Evolutionary conservation across 768 basidiomycete genomes (phyloP), one percentile per base, ranked within the genome.

Genomic region (Lentinula sp.): DNA sequence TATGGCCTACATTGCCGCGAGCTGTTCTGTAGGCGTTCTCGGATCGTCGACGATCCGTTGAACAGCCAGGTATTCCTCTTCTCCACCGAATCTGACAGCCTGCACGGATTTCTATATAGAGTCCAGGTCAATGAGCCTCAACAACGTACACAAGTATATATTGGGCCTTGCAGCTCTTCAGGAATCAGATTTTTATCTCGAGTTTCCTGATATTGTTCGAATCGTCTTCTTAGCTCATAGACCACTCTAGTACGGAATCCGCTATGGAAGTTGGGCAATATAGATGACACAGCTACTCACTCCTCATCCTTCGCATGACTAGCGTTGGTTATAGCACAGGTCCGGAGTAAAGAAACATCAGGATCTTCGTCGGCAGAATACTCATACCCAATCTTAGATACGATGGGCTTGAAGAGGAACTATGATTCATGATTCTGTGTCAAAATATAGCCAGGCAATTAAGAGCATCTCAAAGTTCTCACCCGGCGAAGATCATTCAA

Each of bases 111-210:
- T 31, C 32, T 49, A 23, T 45, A 23, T n/a, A 42, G 31, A 67
- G 58, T 35, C 6, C 32, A 5, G 43, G 21, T 28, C 23, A 23
- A 39, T 23, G 3, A 54, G 10, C 4, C 43, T 61, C 21, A 59
- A 43, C 43, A 46, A 56, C 42, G 69, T 82, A 89, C 88, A 55
- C 73, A 77, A 32, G 69, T 65, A 70, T 79, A 87, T 45, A 84
- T 83, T 45, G 79, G 73, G 32, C 76, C 68, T 65, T 88, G 81
- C 50, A 98, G 73, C 74, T 98, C 95, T 31, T 85, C 81, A 6
- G 93, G 91, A 65, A 98, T 91, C 57, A 73, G 77, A 0, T 87
- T 87, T 66, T 88, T 83, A 68, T 95, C 91, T 10, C 83, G 84
- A 13, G 85, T 89, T 62, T 83, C 79, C 66, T 88, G 71, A 70